Base-by-base conservation (phyloP, 2,329 filamentous ascomycete species). In the Fusarium guadeloupense region DNA sequence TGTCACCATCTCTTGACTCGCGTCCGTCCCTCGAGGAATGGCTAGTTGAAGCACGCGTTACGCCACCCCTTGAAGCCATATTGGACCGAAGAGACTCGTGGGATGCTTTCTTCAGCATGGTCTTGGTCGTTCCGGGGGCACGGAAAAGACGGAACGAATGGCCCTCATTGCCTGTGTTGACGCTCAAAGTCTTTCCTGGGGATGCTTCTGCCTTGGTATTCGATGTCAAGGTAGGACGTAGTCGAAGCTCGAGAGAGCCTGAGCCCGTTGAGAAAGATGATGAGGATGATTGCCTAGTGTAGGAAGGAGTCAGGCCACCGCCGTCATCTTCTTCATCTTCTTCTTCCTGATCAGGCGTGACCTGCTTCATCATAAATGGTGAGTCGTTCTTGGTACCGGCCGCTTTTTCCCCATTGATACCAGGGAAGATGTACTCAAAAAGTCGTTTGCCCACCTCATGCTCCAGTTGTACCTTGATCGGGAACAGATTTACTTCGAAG, bases 391-490 rank as follows among this genome's bases (percentile, higher is more conserved):
- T 85, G 26, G 77, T 76, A 41, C 79, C 79, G 20, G 67, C 74
- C 5, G 66, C 59, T 50, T 77, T 79, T 76, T 74, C 88, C n/a
- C 74, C 79, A 17, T 89, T 88, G 66, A 91, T 86, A 10, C 90
- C 92, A 0, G 95, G 96, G 80, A 99, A 99, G 67, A 99, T 92
- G 76, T 99, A 99, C 77, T 97, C 93, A 67, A 99, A 97, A 3
- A 99, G 81, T 66, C 90, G 92, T 78, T 96, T 94, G 38, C 93
- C 94, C 42, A 97, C 89, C 68, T 98, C 93, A 30, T 89, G 89
- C 76, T 99, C 95, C 30, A 99, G 82, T 73, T 99, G 95, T 19
- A 99, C 88, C 75, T 93, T 96, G 73, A 99, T 85, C 0, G 95
- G 96, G 74, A 96, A 93, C 17, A 99, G 80, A 50, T 93, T 92